Conservation (phyloP, 768 basidiomycete species). For the Brasilioporus rufonigricans region DNA sequence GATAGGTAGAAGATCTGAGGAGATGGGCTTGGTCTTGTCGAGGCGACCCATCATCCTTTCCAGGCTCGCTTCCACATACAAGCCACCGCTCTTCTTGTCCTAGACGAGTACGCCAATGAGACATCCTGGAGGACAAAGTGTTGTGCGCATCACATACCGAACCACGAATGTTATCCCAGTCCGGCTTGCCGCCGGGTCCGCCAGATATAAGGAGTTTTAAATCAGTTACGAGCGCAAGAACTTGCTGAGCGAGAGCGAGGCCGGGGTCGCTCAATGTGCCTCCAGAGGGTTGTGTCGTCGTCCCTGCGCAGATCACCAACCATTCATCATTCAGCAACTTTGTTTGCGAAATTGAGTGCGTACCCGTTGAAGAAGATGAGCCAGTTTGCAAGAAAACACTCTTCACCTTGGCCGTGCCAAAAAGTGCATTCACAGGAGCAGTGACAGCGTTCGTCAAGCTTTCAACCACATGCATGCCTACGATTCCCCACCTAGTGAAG, state of each 20-base stretch:
- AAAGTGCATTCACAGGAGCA: slow-evolving; percentile 12
- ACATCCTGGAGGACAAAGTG: too few relatives aligned
- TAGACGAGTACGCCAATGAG: not conserved
- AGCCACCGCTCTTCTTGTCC: slow-evolving; percentile 12
- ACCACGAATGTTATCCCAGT: slow-evolving; percentile 16
- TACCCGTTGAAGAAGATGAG: not conserved
- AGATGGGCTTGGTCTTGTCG: slow-evolving; percentile 14
- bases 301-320: not conserved
- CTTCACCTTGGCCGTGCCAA: slow-evolving; percentile 11
- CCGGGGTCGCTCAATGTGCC: slow-evolving; percentile 12
- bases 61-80: slow-evolving; percentile 17
- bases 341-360: not conserved
- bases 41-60: slow-evolving; percentile 11
- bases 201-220: slow-evolving; percentile 12
- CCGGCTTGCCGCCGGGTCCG: slow-evolving; percentile 11
- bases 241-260: slow-evolving; percentile 4
- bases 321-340: not conserved
- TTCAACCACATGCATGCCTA: slow-evolving; percentile 17
- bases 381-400: slow-evolving; percentile 12
- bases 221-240: slow-evolving; percentile 7
- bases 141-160: slow-evolving; percentile 2
- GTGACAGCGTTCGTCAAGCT: slow-evolving; percentile 10
- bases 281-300: slow-evolving; percentile 9
- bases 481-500: slow-evolving; percentile 7
- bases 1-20: slow-evolving; percentile 12